These are phyloP conservation scores for Penicillium salamii DNA, from an alignment of 495 filamentous ascomycete genomes.

Conservation along the genomic window DNA sequence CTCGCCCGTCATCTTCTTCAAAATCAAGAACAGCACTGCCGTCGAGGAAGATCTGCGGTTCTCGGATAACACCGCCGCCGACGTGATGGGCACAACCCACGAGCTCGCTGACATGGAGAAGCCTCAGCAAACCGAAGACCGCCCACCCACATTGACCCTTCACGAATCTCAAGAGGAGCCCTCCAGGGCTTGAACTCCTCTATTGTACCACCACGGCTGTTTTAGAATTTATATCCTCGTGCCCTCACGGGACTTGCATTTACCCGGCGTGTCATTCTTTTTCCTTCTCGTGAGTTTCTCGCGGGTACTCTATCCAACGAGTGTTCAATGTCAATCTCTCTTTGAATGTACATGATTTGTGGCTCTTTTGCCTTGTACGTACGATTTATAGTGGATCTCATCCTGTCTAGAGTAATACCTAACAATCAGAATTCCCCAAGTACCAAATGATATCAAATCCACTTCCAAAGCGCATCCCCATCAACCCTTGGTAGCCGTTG, in stretches of 20 bases:
- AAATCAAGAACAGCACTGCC: constrained; percentile 68
- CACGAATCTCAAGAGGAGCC: background rate
- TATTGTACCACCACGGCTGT: constrained; percentile 3
- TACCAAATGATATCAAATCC: background rate
- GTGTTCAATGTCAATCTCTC: background rate
- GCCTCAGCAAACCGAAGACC: constrained; percentile 3
- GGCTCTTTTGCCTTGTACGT: background rate
- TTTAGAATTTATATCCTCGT: constrained; percentile 1
- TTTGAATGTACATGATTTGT: constrained; percentile 6
- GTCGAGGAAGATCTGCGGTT: constrained; percentile 79
- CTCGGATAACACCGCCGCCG: constrained; percentile 67
- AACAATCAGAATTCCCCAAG: background rate
- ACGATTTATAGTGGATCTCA: background rate
- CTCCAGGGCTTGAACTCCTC: background rate
- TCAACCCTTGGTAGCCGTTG: constrained; percentile 15
- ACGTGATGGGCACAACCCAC: constrained; percentile 27
- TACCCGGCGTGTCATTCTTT: constrained; percentile 16
- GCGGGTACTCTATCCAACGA: background rate
- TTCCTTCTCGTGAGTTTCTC: background rate
- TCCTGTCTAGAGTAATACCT: too few relatives aligned
- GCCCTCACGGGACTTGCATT: constrained; percentile 12
- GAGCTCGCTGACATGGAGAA: constrained; percentile 13
- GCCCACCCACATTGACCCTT: constrained; percentile 1
- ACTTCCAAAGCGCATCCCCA: background rate
- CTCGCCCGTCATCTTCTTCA: constrained; percentile 74